Evolutionary conservation across 306 rosid species (phyloP), one percentile per base, ranked within the genome.

Genomic region (Quercus agrifolia): DNA sequence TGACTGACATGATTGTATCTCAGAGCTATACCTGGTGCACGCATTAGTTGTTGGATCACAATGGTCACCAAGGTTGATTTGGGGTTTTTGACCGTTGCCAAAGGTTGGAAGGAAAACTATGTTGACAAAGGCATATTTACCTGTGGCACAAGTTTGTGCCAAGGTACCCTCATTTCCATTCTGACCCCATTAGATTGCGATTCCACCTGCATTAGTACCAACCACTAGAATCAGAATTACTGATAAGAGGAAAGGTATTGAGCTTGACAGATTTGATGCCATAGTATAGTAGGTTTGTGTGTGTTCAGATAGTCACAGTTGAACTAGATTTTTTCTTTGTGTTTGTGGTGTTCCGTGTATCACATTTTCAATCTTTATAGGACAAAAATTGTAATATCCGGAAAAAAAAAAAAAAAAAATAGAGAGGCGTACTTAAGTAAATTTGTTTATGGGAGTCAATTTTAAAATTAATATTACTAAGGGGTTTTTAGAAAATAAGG

Each of bases 141-240:
- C 83, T 18, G 90, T 82, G 70, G 88, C 88, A 28, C 90, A 89
- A n/a, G 90, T 84, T 20, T 86, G 86, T 6, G 75, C 78, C 30
- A 89, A 76, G 35, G 86, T 84, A 9, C 81, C 86, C 28, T 89
- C 90, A 20, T 78, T 82, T 17, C 83, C 86, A 8, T 86, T 82
- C 70, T 89, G 89, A 8, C 92, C 92, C 90, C 90, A 89, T 44
- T 89, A 89, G 44, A 86, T 84, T 12, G 83, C 87, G 20, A 89
- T 84, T 23, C n/a, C 21, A 5, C 78, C 59, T 1, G 67, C 80
- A 4, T 54, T 21, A 19, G 67, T 11, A 5, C 62, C 23, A 14
- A 31, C 61, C 58, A 1, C 77, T 84, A 18, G 83, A 80, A 3
- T 77, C 5, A 80, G 58, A 59, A 61, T 18, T 28, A 78, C 19